Evolutionary conservation across 2,329 filamentous ascomycete species (phyloP), one percentile per base, ranked within the genome.

Genomic region (Botryotinia calthae): DNA sequence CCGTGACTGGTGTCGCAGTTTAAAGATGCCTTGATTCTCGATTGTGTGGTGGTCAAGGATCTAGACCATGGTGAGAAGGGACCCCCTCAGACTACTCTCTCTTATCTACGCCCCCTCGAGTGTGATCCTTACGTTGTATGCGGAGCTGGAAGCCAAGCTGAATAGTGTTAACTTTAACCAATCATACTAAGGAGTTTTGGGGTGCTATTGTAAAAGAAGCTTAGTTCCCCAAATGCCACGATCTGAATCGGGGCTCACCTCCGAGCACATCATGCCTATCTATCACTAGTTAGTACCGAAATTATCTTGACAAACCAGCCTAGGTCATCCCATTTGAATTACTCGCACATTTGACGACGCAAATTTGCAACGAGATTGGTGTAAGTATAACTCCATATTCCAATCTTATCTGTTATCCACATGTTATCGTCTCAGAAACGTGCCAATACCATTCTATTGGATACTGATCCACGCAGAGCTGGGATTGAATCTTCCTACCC

Each of bases 331-430:
- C n/a, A 54, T 54, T 54, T 54, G 48, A n/a, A 54, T 54, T 54
- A 37, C 40, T 16, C 12, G 44, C 20, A n/a, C 31, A 66, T n/a
- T 66, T 66, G 48, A 66, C 63, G 31, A 66, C 42, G 20, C 44
- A 51, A 46, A n/a, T 51, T 66, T 51, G 44, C 63, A 51, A 65
- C 10, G 63, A 65, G 63, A 51, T 65, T 65, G 44, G 14, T 28
- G 48, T 54, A 54, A 54, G 48, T 54, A n/a, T 16, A 51, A 28
- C 31, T 22, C 64, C 25, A 34, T 40, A 54, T n/a, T 51, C 64
- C 25, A 37, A 51, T 40, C 46, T 54, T 66, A 66, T 66, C 64
- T 66, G 9, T 22, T 46, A 66, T 65, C 63, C 48, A 25, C 6
- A 37, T 62, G 37, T 62, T 65, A 48, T 54, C 46, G 46, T n/a